These are phyloP conservation scores for Tolypocladium ophioglossoides DNA, from an alignment of 2,329 filamentous ascomycete genomes.

Conservation along the genomic window DNA sequence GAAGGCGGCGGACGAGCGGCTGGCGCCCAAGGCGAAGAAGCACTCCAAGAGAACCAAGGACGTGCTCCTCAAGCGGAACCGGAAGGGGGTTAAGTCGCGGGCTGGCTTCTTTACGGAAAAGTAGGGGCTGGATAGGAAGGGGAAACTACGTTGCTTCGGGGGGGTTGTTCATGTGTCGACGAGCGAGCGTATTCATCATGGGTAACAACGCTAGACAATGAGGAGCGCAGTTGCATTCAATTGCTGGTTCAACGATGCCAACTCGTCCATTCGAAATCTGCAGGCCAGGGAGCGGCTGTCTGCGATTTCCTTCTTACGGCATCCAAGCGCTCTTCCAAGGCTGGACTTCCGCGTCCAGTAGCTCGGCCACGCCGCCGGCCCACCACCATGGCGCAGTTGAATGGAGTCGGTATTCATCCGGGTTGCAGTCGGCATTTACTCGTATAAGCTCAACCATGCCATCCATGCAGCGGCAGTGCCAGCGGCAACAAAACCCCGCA, in stretches of 20 bases:
- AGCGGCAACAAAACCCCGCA: neutral
- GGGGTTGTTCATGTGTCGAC: neutral
- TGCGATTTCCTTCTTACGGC: neutral
- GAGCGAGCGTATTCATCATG: neutral
- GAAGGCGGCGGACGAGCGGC: constrained; percentile 29
- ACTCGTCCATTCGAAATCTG: neutral
- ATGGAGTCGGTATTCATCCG: too few species aligned
- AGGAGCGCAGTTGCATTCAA: neutral
- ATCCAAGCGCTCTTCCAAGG: neutral
- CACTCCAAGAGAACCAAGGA: constrained; percentile 31
- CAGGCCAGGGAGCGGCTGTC: neutral
- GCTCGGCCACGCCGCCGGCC: neutral
- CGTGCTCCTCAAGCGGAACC: constrained; percentile 33
- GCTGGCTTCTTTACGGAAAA: constrained; percentile 31
- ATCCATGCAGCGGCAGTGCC: neutral
- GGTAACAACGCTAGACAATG: neutral
- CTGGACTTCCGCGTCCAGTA: neutral
- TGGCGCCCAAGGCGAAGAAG: constrained; percentile 38
- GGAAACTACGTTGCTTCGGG: too few species aligned
- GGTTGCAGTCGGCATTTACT: neutral
- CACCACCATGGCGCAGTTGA: neutral
- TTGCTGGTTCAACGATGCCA: neutral
- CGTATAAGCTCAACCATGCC: too few species aligned
- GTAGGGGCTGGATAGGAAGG: neutral
- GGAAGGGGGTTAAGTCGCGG: constrained; percentile 23